Evolutionary conservation across 1,284 basidiomycete genomes (phyloP).

Genomic region (Fistulina hepatica): DNA sequence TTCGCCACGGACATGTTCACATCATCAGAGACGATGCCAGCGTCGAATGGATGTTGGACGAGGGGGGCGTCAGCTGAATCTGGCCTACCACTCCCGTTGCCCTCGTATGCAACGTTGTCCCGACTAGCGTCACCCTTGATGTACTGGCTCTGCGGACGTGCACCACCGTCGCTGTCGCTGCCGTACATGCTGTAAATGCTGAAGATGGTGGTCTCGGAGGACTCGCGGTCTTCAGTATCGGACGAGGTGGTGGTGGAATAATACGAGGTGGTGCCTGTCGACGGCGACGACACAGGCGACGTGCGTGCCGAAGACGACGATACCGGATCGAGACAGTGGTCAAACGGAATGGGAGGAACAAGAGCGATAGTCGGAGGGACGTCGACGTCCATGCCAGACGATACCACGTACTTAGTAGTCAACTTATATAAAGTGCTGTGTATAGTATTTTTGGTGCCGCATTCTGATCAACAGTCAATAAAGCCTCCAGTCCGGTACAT

Average conservation of each 20-base stretch:
- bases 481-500: too few species aligned
- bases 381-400: constrained; percentile 32
- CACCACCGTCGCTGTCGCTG: constrained; percentile 26
- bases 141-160: constrained; percentile 20
- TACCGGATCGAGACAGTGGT: constrained; percentile 13
- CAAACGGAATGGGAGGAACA: constrained; percentile 30
- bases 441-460: too few species aligned
- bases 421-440: too few species aligned
- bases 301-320: constrained; percentile 1
- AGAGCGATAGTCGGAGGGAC: constrained; percentile 28
- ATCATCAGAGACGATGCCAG: too few species aligned
- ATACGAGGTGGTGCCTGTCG: constrained; percentile 9
- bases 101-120: too few species aligned
- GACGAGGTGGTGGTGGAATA: constrained; percentile 17
- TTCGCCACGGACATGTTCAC: too few species aligned
- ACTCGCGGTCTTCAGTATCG: constrained; percentile 20
- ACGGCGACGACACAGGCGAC: constrained; percentile 6
- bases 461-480: too few species aligned
- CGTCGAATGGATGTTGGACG: too few species aligned
- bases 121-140: too few species aligned
- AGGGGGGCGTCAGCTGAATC: too few species aligned
- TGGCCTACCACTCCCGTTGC: too few species aligned
- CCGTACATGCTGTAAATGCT: constrained; percentile 77
- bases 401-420: too few species aligned
- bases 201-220: constrained; percentile 55